Percentiles rank a stretch among this genome's conserved stretches.
phyloP scores from a whole-genome alignment of 495 filamentous ascomycete genomes.

The Trichoderma parareesei region DNA sequence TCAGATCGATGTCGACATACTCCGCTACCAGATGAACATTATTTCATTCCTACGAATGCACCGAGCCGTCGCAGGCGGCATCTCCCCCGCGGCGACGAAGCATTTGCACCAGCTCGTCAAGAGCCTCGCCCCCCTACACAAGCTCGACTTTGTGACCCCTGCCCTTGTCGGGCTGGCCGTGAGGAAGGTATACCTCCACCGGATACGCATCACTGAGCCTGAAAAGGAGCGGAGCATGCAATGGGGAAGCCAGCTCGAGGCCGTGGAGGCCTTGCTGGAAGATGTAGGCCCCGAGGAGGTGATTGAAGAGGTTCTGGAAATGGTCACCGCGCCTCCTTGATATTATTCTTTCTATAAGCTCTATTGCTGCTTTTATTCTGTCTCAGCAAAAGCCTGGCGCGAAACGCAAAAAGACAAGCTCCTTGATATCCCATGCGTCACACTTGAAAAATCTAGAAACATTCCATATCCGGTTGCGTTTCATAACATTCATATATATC shows the following conservation, averaged over 20 bases:
- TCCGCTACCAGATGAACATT: slow-evolving; percentile 77
- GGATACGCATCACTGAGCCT: slow-evolving; percentile 58
- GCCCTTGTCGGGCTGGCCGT: slow-evolving; percentile 74
- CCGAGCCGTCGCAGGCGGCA: slow-evolving; percentile 69
- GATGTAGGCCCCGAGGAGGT: slow-evolving; percentile 67
- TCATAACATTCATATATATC: no score
- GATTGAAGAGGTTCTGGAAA: slow-evolving; percentile 70
- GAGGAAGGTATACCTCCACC: slow-evolving; percentile 84
- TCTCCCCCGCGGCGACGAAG: slow-evolving; percentile 66
- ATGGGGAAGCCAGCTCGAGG: slow-evolving; percentile 75
- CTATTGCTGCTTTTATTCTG: background rate
- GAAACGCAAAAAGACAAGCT: background rate
- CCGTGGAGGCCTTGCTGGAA: slow-evolving; percentile 56
- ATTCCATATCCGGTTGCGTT: no score
- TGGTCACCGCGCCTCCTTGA: slow-evolving; percentile 63
- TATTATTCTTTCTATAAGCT: background rate
- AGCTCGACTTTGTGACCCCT: slow-evolving; percentile 72
- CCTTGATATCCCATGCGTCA: background rate
- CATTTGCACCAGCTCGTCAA: slow-evolving; percentile 62
- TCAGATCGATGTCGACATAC: slow-evolving; percentile 49
- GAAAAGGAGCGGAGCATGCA: slow-evolving; percentile 80
- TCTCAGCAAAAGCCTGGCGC: background rate
- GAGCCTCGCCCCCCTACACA: slow-evolving; percentile 76
- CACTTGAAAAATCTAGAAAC: background rate
- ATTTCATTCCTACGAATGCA: slow-evolving; percentile 77